These are phyloP conservation scores for Hibiscus trionum DNA, from an alignment of 345 rosid species.

Conservation along the genomic window DNA sequence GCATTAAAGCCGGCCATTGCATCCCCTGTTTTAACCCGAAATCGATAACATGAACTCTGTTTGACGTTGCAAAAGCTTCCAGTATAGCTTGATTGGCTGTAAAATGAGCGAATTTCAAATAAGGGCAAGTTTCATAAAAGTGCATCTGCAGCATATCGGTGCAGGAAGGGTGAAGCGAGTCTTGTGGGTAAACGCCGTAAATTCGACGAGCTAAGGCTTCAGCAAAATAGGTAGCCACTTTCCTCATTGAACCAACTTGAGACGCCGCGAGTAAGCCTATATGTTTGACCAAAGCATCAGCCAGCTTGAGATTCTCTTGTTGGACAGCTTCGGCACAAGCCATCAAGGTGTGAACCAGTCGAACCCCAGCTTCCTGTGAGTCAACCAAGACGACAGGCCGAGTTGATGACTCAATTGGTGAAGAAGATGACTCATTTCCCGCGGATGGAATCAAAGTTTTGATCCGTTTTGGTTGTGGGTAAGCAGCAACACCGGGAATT, in stretches of 20 bases:
- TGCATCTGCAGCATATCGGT: constrained; percentile 64
- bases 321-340: constrained; percentile 91
- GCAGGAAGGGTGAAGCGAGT: constrained; percentile 27
- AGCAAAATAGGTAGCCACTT: constrained; percentile 86
- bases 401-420: constrained; percentile 27
- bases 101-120: constrained; percentile 90
- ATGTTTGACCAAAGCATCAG: constrained; percentile 73
- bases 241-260: constrained; percentile 80
- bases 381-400: constrained; percentile 64
- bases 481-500: constrained; percentile 65
- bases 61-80: constrained; percentile 50
- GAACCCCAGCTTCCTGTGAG: constrained; percentile 77
- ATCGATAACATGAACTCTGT: constrained; percentile 69
- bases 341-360: constrained; percentile 72
- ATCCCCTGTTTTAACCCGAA: constrained; percentile 68
- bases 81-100: constrained; percentile 93
- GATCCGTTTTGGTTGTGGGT: constrained; percentile 28
- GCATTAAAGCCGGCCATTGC: constrained; percentile 96
- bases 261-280: constrained; percentile 57
- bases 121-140: constrained; percentile 87
- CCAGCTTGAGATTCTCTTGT: constrained; percentile 46
- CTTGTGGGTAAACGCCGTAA: constrained; percentile 53
- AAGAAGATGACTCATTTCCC: constrained; percentile 10
- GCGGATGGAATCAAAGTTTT: constrained; percentile 17
- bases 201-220: constrained; percentile 72